A percentile compares a stretch with the other conserved stretches of the same genome.
These are phyloP conservation scores for Paecilomyces sp. DNA, from an alignment of 2,329 filamentous ascomycete genomes.

Conservation along the genomic window DNA sequence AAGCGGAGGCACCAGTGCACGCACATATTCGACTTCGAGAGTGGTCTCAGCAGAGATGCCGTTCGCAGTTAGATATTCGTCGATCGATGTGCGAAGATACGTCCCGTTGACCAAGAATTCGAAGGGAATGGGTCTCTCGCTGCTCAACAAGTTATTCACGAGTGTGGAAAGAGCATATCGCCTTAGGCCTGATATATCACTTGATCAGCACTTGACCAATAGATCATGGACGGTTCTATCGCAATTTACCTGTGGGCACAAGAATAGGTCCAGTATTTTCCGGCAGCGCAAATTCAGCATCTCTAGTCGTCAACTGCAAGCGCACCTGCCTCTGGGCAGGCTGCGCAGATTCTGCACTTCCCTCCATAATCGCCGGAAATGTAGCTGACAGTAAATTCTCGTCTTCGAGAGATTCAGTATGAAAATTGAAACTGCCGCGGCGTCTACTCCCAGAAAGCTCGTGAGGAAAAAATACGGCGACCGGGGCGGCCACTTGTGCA, in stretches of 20 bases:
- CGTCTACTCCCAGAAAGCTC: slow-evolving; percentile 1
- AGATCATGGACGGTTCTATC: slow-evolving; percentile 1
- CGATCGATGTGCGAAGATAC: slow-evolving; percentile 80
- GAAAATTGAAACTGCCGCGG: not conserved
- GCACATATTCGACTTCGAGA: slow-evolving; percentile 84
- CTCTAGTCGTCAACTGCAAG: slow-evolving; percentile 47
- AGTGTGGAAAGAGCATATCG: slow-evolving; percentile 56
- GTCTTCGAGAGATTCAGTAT: slow-evolving; percentile 6
- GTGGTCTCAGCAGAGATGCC: slow-evolving; percentile 86
- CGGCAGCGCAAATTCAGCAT: slow-evolving; percentile 47
- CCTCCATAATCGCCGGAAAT: slow-evolving; percentile 18
- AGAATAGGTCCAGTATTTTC: slow-evolving; percentile 50
- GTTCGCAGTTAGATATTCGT: slow-evolving; percentile 79
- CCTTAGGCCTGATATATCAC: slow-evolving; percentile 38
- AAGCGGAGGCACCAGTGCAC: slow-evolving; percentile 79
- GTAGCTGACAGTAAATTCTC: slow-evolving; percentile 8
- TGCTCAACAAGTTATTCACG: slow-evolving; percentile 54
- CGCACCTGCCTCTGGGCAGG: slow-evolving; percentile 43
- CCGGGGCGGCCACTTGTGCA: slow-evolving; percentile 34
- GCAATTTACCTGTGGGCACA: slow-evolving; percentile 47
- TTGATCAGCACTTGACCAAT: slow-evolving; percentile 1
- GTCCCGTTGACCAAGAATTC: slow-evolving; percentile 95
- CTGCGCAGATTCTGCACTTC: slow-evolving; percentile 14
- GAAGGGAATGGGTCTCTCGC: slow-evolving; percentile 50
- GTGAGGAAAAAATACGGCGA: slow-evolving; percentile 34